These are phyloP conservation scores for Symbiodinium natans DNA, from an alignment of 73 alveolate species.

Conservation along the genomic window DNA sequence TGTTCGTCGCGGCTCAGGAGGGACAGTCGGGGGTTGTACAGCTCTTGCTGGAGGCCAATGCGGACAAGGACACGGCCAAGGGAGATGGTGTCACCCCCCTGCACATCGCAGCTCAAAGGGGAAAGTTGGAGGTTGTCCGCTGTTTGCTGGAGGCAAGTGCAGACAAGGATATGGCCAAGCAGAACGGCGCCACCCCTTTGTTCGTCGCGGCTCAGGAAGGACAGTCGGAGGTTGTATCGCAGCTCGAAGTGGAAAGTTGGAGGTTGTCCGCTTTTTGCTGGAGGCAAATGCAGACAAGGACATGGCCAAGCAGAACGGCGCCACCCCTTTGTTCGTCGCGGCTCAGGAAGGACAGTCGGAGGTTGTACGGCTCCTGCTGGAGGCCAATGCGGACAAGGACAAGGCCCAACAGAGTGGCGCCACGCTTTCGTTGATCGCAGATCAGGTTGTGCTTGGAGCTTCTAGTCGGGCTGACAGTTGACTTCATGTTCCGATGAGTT, in stretches of 20 bases:
- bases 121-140: not conserved
- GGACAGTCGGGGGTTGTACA: not conserved
- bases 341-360: not conserved
- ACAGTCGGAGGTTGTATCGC: no score
- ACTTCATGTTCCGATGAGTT: no score
- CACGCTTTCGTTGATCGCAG: not conserved
- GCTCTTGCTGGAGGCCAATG: not conserved
- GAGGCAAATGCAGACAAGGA: not conserved
- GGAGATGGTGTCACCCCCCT: not conserved
- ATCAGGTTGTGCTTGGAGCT: not conserved
- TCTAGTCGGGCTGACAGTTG: not conserved
- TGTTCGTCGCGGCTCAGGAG: not conserved
- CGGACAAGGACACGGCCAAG: not conserved
- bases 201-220: no score
- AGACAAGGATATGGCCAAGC: not conserved
- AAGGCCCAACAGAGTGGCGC: not conserved
- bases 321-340: slow-evolving; percentile 7
- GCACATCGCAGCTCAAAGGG: not conserved
- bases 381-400: not conserved
- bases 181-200: not conserved
- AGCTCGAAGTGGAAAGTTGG: not conserved
- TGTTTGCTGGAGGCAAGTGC: not conserved
- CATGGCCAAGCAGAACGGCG: not conserved
- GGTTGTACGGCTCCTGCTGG: not conserved
- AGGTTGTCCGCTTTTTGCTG: not conserved